Evolutionary conservation across 768 basidiomycete genomes (phyloP), one percentile per base, ranked within the genome.

Genomic region (Aureoboletus auriporus): DNA sequence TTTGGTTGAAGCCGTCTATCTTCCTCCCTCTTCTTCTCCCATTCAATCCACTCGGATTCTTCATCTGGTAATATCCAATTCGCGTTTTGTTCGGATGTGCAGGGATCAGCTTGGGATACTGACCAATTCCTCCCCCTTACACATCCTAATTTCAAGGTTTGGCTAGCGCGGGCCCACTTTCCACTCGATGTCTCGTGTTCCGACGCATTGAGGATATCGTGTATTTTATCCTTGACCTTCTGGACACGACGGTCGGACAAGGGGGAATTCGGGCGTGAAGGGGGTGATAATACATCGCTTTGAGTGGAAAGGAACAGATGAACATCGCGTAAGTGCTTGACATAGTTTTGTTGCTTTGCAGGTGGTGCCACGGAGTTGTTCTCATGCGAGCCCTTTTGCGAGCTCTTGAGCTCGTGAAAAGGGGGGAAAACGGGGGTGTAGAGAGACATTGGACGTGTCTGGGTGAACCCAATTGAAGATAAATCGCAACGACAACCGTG

Each of bases 1-100:
- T 51, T 60, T 37, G 39, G 49, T 39, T 53, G 61, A 40, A 55
- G 44, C 14, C 57, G 47, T 35, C 53, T 56, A 5, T 30, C 33
- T 30, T 57, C 58, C 46, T 57, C 54, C 42, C 55, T 60, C 51
- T 56, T 62, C 49, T 52, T 64, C 61, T 79, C 78, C 69, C 71
- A 75, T 23, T 69, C 69, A 12, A 66, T 51, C 78, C 79, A 79
- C 31, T 75, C 73, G 39, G 68, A 68, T 57, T 81, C 79, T 14
- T 71, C 74, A 23, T 69, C 69, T 10, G 77, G 75, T 53, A 79
- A 45, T 55, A 70, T 57, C 63, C 65, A 66, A 30, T 65, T 61
- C 17, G 57, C 48, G 20, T 54, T 52, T 54, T 52, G 67, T 47
- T 56, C 65, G 37, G 13, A 55, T 51, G 39, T 33, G 49, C 33